Evolutionary conservation across 305 asterid genomes (phyloP), one percentile per base, ranked within the genome.

Genomic region (Fraxinus nigra): DNA sequence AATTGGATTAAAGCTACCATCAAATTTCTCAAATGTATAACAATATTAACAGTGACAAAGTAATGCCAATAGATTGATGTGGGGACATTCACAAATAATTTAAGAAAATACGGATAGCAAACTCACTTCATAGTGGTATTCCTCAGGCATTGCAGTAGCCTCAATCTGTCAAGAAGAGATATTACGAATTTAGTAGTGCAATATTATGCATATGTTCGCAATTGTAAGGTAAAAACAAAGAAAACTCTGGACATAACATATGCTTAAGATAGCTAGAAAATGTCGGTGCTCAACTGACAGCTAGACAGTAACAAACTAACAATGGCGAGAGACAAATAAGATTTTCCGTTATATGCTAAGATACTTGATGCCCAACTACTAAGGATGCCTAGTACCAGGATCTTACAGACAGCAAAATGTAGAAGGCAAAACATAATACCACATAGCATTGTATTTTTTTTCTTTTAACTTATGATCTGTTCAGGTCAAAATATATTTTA

Each of bases 101-200:
- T 2, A 2, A 46, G 51, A 43, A 78, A 51, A 32, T n/a, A 72
- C 56, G 33, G 80, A 75, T 8, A 28, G 18, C 11, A 56, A 43
- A 83, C 97, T 89, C 87, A 95, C 98, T 80, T 95, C 92, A 67
- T 92, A 90, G 38, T 89, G 89, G 82, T 94, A 95, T 85, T 90
- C 98, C 86, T 89, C 94, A 5, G 98, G 98, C 99, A 95, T 95
- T 84, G 85, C 80, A 63, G 98, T 90, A 77, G 87, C 98, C 85
- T 85, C 93, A 82, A 94, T 90, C 99, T 94, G 82, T 81, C 75
- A 84, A 84, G 75, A 77, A 84, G 67, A 48, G 77, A 83, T 28
- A 72, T 76, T 65, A 30, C 86, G 34, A 84, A 76, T 67, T 46
- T 30, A 43, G 59, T 72, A 63, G 78, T 78, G 38, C 30, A 35